Base-by-base conservation (phyloP, 2,329 filamentous ascomycete species). In the Penicillium sp. region DNA sequence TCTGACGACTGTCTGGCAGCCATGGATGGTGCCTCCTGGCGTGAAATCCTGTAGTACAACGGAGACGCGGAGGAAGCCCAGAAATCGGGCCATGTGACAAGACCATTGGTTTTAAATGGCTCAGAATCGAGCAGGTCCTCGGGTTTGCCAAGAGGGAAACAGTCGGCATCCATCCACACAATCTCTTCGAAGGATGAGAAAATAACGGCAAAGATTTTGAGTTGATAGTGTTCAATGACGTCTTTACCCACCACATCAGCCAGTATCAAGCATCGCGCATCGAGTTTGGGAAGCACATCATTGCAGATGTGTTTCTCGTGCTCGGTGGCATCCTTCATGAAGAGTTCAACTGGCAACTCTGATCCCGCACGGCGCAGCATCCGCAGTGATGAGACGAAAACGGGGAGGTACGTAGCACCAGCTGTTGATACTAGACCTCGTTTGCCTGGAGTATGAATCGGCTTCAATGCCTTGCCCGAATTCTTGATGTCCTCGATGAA, bases 181-280 rank as follows among this genome's bases (percentile, higher is more conserved):
- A 84, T 76, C 50, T 84, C 77, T 63, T 84, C 80, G 60, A 84
- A 86, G 4, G 81, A 80, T 1, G 83, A 84, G 58, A 84, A 80
- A 3, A 86, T 71, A 17, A 85, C 77, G 4, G 82, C 75, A 59
- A 84, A 79, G 36, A 80, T 75, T 66, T 85, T 85, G 71, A 80
- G 79, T 63, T 85, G 82, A 63, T 77, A 84, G 50, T 76, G 72
- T 22, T 67, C 69, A 50, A 81, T 73, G 9, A 71, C 62, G 5
- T 67, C 63, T 44, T 69, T 69, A 5, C 72, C 66, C 8, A 80
- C 61, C 14, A 78, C 70, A 36, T 79, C 74, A 1, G 75, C 71
- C 4, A 81, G 61, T 0, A 80, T 65, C 28, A 78, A 40, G 55
- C 77, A 79, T 37, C 67, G 69, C 26, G 76, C 77, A 53, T 75